Evolutionary conservation across 2,329 filamentous ascomycete genomes (phyloP).

Genomic region (Claviceps arundinis): DNA sequence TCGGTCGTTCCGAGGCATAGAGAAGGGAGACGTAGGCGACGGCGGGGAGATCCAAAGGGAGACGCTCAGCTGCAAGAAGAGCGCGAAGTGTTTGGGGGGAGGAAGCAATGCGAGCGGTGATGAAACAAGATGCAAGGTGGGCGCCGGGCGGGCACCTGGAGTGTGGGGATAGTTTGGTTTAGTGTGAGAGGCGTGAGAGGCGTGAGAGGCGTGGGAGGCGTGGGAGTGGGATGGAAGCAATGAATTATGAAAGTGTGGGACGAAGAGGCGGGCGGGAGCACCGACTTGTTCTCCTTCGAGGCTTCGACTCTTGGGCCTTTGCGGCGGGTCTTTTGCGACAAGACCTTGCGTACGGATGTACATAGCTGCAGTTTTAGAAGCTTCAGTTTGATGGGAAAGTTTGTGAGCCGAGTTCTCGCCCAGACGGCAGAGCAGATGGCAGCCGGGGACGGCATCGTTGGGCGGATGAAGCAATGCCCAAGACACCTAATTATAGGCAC

Average conservation of each 20-base stretch:
- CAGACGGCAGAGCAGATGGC: background rate
- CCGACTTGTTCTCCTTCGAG: background rate
- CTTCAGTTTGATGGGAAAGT: background rate
- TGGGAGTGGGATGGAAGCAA: background rate
- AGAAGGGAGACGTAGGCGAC: background rate
- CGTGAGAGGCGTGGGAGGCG: background rate
- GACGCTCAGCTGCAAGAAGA: background rate
- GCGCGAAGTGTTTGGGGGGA: slow-evolving; percentile 2
- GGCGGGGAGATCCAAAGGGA: background rate
- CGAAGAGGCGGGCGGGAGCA: no score
- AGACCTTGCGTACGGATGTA: background rate
- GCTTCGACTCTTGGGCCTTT: background rate
- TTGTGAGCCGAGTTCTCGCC: background rate
- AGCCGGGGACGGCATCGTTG: background rate
- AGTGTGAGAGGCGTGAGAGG: background rate
- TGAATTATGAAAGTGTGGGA: background rate
- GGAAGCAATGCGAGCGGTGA: slow-evolving; percentile 6
- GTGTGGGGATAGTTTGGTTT: background rate
- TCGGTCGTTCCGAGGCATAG: slow-evolving; percentile 1
- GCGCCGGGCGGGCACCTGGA: background rate
- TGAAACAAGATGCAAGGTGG: slow-evolving; percentile 8
- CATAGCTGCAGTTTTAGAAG: background rate
- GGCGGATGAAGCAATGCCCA: background rate
- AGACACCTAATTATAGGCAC: background rate
- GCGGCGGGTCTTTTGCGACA: background rate